Percentiles rank a stretch among this genome's conserved stretches.
phyloP scores from a whole-genome alignment of 2,329 filamentous ascomycete genomes.

The Cryphonectria radicalis region DNA sequence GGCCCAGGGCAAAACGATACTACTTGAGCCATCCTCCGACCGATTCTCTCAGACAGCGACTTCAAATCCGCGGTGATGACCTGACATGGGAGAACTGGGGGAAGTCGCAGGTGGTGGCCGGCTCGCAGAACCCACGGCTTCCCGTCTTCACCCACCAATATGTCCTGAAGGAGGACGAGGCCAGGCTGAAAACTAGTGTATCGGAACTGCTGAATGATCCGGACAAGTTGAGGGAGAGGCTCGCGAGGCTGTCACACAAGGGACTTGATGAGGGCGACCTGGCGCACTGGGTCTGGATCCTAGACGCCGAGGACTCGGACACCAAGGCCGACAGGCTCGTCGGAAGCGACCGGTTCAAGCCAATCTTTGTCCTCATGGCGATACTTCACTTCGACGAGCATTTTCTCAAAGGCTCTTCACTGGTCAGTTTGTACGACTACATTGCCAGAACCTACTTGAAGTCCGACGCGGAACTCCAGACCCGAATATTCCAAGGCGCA shows the following conservation, averaged over 20 bases:
- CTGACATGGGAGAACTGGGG: conserved; percentile 20
- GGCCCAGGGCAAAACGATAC: conserved; percentile 1
- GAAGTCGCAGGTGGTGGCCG: conserved; percentile 27
- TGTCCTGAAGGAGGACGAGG: conserved; percentile 34
- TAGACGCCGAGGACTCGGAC: conserved; percentile 42
- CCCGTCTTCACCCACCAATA: conserved; percentile 36
- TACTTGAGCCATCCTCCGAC: conserved; percentile 16
- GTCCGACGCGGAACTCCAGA: conserved; percentile 23
- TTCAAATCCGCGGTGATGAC: conserved; percentile 1
- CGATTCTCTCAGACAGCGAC: conserved; percentile 13
- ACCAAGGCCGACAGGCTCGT: conserved; percentile 42
- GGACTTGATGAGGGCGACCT: conserved; percentile 42
- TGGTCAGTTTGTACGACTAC: conserved; percentile 42
- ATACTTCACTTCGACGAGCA: conserved; percentile 42
- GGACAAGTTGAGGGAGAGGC: conserved; percentile 37
- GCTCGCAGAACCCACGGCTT: conserved; percentile 33
- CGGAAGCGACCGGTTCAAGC: conserved; percentile 40
- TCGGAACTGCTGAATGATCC: conserved; percentile 32
- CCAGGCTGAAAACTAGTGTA: conserved; percentile 30
- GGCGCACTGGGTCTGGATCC: conserved; percentile 48
- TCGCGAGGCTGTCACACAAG: conserved; percentile 38
- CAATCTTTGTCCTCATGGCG: conserved; percentile 45
- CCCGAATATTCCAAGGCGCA: conserved; percentile 26
- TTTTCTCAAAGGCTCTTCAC: conserved; percentile 38
- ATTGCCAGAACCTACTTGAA: conserved; percentile 34